Percentiles rank a stretch among this genome's conserved stretches.
Evolutionary conservation across 768 basidiomycete genomes (phyloP).

Genomic region (Phylloporus scabripes): DNA sequence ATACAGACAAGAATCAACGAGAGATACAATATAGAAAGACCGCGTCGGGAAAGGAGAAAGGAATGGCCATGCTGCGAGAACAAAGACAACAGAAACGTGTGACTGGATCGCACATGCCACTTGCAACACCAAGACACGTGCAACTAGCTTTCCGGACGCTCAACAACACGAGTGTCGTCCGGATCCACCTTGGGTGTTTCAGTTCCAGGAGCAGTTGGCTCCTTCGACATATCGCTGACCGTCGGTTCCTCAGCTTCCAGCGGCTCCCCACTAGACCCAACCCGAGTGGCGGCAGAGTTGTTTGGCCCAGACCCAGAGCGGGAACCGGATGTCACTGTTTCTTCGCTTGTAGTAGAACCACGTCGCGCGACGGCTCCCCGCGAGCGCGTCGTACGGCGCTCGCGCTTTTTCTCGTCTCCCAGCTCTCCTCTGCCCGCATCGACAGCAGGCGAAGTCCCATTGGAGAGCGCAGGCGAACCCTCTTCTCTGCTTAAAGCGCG

Average conservation of each 20-base stretch:
- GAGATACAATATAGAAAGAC: constrained; percentile 10
- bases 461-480: constrained; percentile 36
- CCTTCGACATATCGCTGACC: constrained; percentile 5
- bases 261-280: constrained; percentile 13
- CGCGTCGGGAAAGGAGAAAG: background rate
- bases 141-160: constrained; percentile 3
- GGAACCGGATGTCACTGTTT: constrained; percentile 34
- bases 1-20: constrained; percentile 11
- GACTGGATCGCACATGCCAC: background rate
- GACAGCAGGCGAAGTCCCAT: constrained; percentile 20
- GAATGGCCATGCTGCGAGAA: background rate
- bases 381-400: constrained; percentile 46
- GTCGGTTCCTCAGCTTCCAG: constrained; percentile 11
- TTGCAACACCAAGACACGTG: background rate
- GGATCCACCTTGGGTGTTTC: constrained; percentile 6
- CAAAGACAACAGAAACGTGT: constrained; percentile 3
- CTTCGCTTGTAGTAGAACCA: constrained; percentile 51
- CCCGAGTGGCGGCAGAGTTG: constrained; percentile 6
- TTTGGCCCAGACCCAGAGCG: constrained; percentile 29
- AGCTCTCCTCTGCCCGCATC: constrained; percentile 14
- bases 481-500: constrained; percentile 34
- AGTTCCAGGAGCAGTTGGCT: background rate
- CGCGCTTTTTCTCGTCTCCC: constrained; percentile 24
- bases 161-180: background rate
- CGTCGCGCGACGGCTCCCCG: constrained; percentile 37